Base-by-base conservation (phyloP, 2,329 filamentous ascomycete species). In the Colletotrichum musae region DNA sequence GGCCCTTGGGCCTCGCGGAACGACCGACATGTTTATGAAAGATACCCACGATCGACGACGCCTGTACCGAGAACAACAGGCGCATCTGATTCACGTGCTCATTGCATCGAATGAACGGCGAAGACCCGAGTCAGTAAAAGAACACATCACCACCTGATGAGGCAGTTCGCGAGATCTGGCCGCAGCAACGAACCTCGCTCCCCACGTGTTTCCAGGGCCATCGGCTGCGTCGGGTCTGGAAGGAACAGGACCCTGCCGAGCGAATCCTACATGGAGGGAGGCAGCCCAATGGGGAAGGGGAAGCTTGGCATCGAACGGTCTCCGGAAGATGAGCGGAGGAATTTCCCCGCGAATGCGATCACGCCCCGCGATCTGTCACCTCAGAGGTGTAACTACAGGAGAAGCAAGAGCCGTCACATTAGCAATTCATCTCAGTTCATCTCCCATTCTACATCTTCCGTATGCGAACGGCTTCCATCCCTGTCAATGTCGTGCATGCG, bases 21-120 rank as follows among this genome's bases (percentile, higher is more conserved):
- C 59, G 39, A 62, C n/a, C 50, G 50, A 62, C 6, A 52, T 54
- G 50, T 62, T 47, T 54, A 54, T 43, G 39, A 62, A 54, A 50
- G 59, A 62, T 62, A 62, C 59, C 59, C 50, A 47, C 50, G 16
- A 53, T 26, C 36, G 48, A 53, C 7, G 18, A 41, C 13, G 21
- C 6, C 21, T 32, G 21, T 16, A 52, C 13, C 10, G 12, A 18
- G 47, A 12, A 41, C 26, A 16, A 45, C 1, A n/a, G 21, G 21
- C 28, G 2, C 7, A 36, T 36, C 32, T 36, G 32, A 36, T 36
- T 12, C 32, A 10, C 32, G 2, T 21, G 21, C 21, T 36, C 32
- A 36, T 36, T 10, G 32, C 32, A 36, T 36, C 41, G 41, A 15
- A 43, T 15, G 36, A n/a, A 43, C 15, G 41, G 18, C 32, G 7